Evolutionary conservation across 208 protist genomes (phyloP).

Genomic region (Herpetomonas tarakana): DNA sequence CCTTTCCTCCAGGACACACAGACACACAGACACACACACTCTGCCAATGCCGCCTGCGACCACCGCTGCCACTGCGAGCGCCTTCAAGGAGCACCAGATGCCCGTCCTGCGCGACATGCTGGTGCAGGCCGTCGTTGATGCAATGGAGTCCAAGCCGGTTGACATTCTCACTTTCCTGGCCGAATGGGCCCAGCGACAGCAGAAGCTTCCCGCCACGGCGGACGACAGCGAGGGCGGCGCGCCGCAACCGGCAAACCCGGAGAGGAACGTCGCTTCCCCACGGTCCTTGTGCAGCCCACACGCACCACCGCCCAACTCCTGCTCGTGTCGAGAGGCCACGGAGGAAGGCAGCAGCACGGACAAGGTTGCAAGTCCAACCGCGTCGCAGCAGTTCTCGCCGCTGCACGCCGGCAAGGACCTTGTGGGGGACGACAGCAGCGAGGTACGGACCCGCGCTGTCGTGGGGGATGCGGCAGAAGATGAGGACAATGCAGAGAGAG

Average conservation of each 20-base stretch:
- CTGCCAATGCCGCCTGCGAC: not conserved
- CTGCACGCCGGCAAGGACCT: not conserved
- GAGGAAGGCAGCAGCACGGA: not conserved
- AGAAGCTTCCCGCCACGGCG: constrained; percentile 3
- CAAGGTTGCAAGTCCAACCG: not conserved
- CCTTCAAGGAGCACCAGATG: not conserved
- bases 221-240: not conserved
- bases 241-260: too few species aligned
- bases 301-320: too few species aligned
- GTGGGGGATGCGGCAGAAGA: not conserved
- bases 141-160: constrained; percentile 25
- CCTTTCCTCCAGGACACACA: too few species aligned
- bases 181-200: constrained; percentile 29
- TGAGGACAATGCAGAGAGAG: not conserved
- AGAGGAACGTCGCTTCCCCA: not conserved
- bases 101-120: constrained; percentile 23
- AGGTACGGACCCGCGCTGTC: too few species aligned
- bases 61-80: not conserved
- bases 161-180: constrained; percentile 43
- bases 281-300: not conserved
- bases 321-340: too few species aligned
- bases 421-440: not conserved
- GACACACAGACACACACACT: too few species aligned
- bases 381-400: not conserved
- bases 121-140: constrained; percentile 23